Conservation (phyloP, 169 alveolate genomes). For the Plasmodium relictum region DNA sequence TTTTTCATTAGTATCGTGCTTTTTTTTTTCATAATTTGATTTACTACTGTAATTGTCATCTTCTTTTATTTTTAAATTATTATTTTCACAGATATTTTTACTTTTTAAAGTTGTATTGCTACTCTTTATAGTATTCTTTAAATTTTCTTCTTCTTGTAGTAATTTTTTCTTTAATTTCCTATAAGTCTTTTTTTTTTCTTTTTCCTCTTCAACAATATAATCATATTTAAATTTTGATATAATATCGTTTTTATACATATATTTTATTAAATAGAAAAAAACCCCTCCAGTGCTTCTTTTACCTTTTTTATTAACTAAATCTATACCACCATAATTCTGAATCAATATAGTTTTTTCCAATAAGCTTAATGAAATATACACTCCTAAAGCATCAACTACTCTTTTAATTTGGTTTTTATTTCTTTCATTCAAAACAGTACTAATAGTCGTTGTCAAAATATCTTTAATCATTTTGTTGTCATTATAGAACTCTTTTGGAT, state of each 20-base stretch:
- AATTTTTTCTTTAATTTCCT: slow-evolving; percentile 75
- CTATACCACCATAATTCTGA: slow-evolving; percentile 90
- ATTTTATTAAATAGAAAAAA: slow-evolving; percentile 88
- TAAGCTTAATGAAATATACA: slow-evolving; percentile 84
- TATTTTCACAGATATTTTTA: background rate
- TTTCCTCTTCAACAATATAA: slow-evolving; percentile 89
- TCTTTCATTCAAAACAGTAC: slow-evolving; percentile 88
- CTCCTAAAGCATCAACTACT: slow-evolving; percentile 86
- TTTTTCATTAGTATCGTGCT: background rate
- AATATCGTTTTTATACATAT: slow-evolving; percentile 85
- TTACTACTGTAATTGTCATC: background rate
- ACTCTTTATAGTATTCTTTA: background rate
- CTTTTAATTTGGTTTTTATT: slow-evolving; percentile 87
- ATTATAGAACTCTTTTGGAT: slow-evolving; percentile 72
- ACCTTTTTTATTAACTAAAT: slow-evolving; percentile 89
- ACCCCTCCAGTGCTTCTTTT: slow-evolving; percentile 92
- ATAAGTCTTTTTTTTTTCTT: slow-evolving; percentile 87
- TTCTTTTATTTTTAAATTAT: background rate
- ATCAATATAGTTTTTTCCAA: slow-evolving; percentile 87
- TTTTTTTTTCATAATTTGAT: background rate
- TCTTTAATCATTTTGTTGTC: slow-evolving; percentile 80
- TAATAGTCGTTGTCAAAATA: slow-evolving; percentile 87
- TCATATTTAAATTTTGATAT: slow-evolving; percentile 89
- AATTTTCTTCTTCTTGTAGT: slow-evolving; percentile 74
- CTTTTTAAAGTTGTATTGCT: too few relatives aligned